Evolutionary conservation across 2,329 filamentous ascomycete genomes (phyloP).

Genomic region (Claviceps sp.): DNA sequence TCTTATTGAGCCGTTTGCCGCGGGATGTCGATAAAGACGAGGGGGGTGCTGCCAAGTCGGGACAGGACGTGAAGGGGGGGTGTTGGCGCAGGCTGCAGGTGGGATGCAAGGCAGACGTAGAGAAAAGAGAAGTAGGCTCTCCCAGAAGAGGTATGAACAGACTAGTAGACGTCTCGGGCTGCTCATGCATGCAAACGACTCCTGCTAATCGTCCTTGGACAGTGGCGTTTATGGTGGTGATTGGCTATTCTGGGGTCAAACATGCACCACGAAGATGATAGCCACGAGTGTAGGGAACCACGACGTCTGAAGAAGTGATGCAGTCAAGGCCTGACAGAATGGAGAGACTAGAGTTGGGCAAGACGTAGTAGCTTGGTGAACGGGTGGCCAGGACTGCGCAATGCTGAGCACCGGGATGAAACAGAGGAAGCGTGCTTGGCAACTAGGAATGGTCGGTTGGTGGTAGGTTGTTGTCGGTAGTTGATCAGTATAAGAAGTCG

Average conservation of each 20-base stretch:
- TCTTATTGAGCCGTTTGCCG: background rate
- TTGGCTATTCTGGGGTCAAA: conserved; percentile 19
- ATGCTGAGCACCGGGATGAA: conserved; percentile 11
- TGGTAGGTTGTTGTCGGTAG: background rate
- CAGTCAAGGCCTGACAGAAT: background rate
- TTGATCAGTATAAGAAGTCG: background rate
- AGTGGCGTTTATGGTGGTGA: conserved; percentile 16
- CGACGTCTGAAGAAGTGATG: conserved; percentile 12
- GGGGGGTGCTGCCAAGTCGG: background rate
- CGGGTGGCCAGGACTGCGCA: conserved; percentile 11
- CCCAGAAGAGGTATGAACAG: conserved; percentile 1
- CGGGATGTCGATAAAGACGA: background rate
- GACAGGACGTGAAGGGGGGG: background rate
- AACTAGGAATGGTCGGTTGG: background rate
- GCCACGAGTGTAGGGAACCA: conserved; percentile 18
- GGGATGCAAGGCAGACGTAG: background rate
- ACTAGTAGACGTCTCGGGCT: conserved; percentile 16
- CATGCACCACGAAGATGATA: conserved; percentile 20
- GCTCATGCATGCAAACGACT: conserved; percentile 12
- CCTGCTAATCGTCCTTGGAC: conserved; percentile 16
- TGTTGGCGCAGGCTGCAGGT: background rate
- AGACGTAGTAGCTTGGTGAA: background rate
- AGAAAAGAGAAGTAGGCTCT: conserved; percentile 1
- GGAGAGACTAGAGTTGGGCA: background rate
- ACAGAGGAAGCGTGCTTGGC: background rate